Conservation (phyloP, 2,329 filamentous ascomycete genomes). For the Dactylellina leptospora region DNA sequence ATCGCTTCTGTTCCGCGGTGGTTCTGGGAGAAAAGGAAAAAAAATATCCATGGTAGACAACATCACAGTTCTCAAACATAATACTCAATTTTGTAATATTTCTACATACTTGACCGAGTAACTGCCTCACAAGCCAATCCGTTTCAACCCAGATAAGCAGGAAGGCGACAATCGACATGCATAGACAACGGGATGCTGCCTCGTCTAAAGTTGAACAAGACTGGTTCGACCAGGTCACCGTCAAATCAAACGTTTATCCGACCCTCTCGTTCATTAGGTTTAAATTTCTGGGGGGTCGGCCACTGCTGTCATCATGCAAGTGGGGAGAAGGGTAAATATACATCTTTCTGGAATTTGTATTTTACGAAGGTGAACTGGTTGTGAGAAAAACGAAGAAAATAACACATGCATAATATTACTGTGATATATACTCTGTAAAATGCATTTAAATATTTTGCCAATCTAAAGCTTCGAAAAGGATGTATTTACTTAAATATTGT, state of each 20-base stretch:
- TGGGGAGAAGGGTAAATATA: neutral
- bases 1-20: neutral
- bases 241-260: slow-evolving; percentile 45
- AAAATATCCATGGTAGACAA: neutral
- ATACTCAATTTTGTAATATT: neutral
- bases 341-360: too few species aligned
- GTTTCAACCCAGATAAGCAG: neutral
- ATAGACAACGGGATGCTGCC: neutral
- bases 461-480: too few species aligned
- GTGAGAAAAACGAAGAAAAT: too few species aligned
- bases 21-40: neutral
- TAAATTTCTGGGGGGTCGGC: slow-evolving; percentile 3
- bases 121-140: neutral
- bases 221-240: neutral
- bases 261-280: slow-evolving; percentile 25
- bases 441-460: too few species aligned
- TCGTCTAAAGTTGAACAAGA: slow-evolving; percentile 16
- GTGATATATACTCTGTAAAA: too few species aligned
- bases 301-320: slow-evolving; percentile 47
- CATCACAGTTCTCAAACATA: slow-evolving; percentile 4
- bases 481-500: too few species aligned
- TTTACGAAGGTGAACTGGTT: too few species aligned
- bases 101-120: neutral
- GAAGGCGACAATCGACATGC: neutral
- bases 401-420: too few species aligned